Evolutionary conservation across 23 red algal species (phyloP), one percentile per base, ranked within the genome.

Genomic region (Chondrus crispus): DNA sequence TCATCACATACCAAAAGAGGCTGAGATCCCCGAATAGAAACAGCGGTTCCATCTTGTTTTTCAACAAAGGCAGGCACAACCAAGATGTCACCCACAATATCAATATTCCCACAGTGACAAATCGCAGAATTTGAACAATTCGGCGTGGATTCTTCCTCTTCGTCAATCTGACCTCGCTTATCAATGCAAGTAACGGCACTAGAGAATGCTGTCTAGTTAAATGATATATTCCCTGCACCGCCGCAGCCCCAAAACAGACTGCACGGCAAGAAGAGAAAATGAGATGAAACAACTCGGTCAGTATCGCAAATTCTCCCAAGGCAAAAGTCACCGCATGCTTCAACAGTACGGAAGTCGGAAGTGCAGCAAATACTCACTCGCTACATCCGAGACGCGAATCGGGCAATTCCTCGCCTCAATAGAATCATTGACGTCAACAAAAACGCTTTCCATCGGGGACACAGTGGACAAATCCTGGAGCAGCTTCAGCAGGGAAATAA

Each of bases 1-100:
- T 84, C 29, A 84, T 68, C 19, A 62, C 60, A 32, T 83, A 83
- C 79, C 79, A 68, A 46, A 84, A 84, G 1, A 84, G 47, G 45
- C 28, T 84, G 36, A 68, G 30, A 84, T 84, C 54, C 5, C 80
- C 80, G 22, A 20, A 14, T 5, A 36, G 60, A 36, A 84, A 84
- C 16, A 84, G 40, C 30, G 80, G 55, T 29, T 68, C 60, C 52
- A 66, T n/a, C 18, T 8, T 14, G 48, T 54, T 46, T 18, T 20
- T 16, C 4, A 84, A 66, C 36, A 84, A 35, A 5, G 80, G 80
- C 6, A 84, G 80, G 24, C 6, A 26, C 4, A 68, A 18, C 35
- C 16, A 35, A 7, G 80, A 84, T 12, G 52, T 40, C 16, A 84
- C 51, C 80, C 55, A 68, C 3, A 13, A 29, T 42, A 48, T 60